Evolutionary conservation across 1,284 basidiomycete species (phyloP).

Genomic region (Rhodotorula sp.): DNA sequence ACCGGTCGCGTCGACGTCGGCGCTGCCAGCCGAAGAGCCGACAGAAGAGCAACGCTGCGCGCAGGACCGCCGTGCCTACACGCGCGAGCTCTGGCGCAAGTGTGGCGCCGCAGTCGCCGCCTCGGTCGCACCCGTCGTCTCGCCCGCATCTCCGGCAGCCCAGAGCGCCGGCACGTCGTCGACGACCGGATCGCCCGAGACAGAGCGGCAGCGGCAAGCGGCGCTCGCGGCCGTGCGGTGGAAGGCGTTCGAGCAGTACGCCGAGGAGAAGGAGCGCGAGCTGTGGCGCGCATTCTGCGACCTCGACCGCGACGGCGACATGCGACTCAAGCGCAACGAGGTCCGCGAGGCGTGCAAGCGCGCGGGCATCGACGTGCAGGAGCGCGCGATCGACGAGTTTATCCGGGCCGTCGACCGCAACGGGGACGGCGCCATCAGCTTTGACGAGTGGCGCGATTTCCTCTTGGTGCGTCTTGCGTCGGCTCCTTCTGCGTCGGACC

Average conservation of each 20-base stretch:
- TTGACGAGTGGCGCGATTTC: constrained; percentile 86
- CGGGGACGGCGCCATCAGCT: constrained; percentile 59
- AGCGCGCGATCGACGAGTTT: constrained; percentile 37
- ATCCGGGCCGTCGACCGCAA: constrained; percentile 30
- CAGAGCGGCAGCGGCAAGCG: not conserved
- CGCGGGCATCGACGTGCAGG: constrained; percentile 36
- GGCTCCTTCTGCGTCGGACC: too few species aligned
- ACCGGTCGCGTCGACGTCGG: not conserved
- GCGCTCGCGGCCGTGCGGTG: constrained; percentile 19
- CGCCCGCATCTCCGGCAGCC: not conserved
- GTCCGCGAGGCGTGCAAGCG: constrained; percentile 33
- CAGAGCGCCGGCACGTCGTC: not conserved
- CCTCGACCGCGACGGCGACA: constrained; percentile 37
- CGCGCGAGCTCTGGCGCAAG: constrained; percentile 38
- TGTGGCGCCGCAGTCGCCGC: constrained; percentile 24
- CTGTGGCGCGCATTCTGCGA: constrained; percentile 35
- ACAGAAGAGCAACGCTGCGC: not conserved
- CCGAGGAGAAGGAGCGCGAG: constrained; percentile 36
- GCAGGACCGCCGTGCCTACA: constrained; percentile 16
- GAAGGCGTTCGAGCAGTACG: constrained; percentile 38
- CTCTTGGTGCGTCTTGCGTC: constrained; percentile 58
- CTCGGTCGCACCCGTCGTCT: not conserved
- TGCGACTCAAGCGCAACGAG: constrained; percentile 22
- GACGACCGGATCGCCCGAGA: constrained; percentile 11
- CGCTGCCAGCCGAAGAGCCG: not conserved